phyloP scores from a whole-genome alignment of 2,329 filamentous ascomycete species.

The Aspergillus neotritici region DNA sequence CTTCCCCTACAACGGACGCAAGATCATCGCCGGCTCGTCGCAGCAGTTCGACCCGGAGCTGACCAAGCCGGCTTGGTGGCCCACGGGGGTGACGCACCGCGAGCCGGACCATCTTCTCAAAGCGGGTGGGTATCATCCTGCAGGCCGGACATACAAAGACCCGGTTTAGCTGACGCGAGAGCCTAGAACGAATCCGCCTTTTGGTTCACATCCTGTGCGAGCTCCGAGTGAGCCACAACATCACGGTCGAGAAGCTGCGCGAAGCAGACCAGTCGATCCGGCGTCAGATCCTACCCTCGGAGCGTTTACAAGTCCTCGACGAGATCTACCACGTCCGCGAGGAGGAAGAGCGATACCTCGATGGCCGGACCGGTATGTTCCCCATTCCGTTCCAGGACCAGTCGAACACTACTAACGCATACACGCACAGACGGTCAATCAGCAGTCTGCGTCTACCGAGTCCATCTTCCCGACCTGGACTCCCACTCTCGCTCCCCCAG shows the following conservation, averaged over 20 bases:
- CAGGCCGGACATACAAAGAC: background rate
- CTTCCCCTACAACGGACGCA: constrained; percentile 33
- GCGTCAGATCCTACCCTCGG: constrained; percentile 25
- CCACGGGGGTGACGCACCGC: constrained; percentile 25
- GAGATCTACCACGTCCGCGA: constrained; percentile 32
- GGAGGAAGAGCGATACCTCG: constrained; percentile 28
- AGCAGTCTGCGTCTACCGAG: constrained; percentile 22
- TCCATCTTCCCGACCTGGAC: constrained; percentile 25
- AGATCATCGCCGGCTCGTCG: constrained; percentile 24
- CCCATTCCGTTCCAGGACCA: background rate
- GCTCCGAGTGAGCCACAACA: constrained; percentile 27
- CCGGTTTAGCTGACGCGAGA: background rate
- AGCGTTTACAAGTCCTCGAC: constrained; percentile 27
- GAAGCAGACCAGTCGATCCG: constrained; percentile 32
- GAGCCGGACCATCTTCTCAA: constrained; percentile 33
- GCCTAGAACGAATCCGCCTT: constrained; percentile 24
- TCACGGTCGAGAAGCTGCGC: constrained; percentile 29
- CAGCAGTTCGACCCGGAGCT: constrained; percentile 29
- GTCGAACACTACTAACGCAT: background rate
- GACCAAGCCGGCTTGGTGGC: constrained; percentile 34
- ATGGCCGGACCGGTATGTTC: constrained; percentile 25
- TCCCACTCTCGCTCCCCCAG: constrained; percentile 13
- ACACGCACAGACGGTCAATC: constrained; percentile 22
- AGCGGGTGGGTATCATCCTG: constrained; percentile 17
- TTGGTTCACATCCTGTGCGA: constrained; percentile 33